A percentile compares a stretch with the other conserved stretches of the same genome.
Conservation (phyloP, 352 stramenopile species). For the Phytophthora cryptogea region DNA sequence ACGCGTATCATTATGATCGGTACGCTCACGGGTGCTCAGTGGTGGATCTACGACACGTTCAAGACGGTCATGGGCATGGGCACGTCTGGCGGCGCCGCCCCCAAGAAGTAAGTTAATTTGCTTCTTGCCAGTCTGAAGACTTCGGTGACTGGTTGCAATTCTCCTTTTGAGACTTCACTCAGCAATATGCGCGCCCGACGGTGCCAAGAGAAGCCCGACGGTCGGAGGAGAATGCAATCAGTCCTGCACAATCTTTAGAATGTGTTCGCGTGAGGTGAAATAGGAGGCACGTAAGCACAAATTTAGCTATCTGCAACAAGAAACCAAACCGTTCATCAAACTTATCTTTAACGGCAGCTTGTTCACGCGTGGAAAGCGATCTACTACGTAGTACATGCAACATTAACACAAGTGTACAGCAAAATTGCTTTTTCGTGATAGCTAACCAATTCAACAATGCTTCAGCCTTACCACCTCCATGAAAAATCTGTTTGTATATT, state of each 20-base stretch:
- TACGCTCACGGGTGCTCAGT: conserved; percentile 96
- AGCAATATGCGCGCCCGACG: not conserved
- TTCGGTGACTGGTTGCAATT: conserved; percentile 16
- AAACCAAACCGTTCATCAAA: conserved; percentile 8
- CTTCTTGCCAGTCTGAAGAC: conserved; percentile 16
- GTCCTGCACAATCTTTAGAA: conserved; percentile 25
- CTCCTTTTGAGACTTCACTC: not conserved
- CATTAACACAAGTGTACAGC: too few species aligned
- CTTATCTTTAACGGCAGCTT: not conserved
- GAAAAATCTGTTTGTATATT: too few species aligned
- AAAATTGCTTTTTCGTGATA: too few species aligned
- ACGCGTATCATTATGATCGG: conserved; percentile 97
- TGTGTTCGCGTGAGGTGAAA: conserved; percentile 17
- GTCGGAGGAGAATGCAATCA: conserved; percentile 11
- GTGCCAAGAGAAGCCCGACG: conserved; percentile 26
- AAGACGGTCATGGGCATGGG: conserved; percentile 93
- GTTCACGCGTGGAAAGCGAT: too few species aligned
- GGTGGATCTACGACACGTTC: conserved; percentile 97
- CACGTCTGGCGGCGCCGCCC: conserved; percentile 81
- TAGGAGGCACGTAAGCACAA: conserved; percentile 13
- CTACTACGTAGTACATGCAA: too few species aligned
- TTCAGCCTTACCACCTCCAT: too few species aligned
- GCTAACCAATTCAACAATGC: too few species aligned
- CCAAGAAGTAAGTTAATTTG: conserved; percentile 67
- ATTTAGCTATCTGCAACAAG: conserved; percentile 28